A percentile compares a stretch with the other conserved stretches of the same genome.
Conservation (phyloP, 2,329 filamentous ascomycete species). For the Fusarium burgessii region DNA sequence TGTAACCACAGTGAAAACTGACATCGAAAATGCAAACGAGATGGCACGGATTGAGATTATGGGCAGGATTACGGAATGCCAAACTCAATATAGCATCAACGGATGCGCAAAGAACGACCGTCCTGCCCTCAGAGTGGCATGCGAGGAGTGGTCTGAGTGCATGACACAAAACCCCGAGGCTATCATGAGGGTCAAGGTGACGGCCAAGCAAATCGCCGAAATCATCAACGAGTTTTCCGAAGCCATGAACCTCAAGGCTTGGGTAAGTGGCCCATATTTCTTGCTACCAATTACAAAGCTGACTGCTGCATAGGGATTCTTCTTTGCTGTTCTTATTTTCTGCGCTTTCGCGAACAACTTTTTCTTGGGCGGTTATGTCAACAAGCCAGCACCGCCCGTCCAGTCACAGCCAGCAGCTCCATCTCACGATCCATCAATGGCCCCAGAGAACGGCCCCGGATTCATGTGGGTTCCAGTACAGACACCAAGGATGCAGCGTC, state of each 20-base stretch:
- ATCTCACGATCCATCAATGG: slow-evolving; percentile 43
- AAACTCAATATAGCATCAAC: slow-evolving; percentile 80
- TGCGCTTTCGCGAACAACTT: slow-evolving; percentile 65
- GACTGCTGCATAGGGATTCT: slow-evolving; percentile 58
- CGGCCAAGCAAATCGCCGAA: slow-evolving; percentile 87
- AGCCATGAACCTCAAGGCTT: slow-evolving; percentile 85
- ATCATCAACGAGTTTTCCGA: slow-evolving; percentile 96
- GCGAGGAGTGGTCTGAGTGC: slow-evolving; percentile 85
- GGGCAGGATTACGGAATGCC: slow-evolving; percentile 79
- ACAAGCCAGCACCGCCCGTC: slow-evolving; percentile 45
- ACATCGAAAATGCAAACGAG: slow-evolving; percentile 79
- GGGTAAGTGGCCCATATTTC: slow-evolving; percentile 56
- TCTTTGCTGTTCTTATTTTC: slow-evolving; percentile 62
- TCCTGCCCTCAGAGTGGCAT: slow-evolving; percentile 79
- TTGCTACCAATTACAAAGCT: slow-evolving; percentile 8
- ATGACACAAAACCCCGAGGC: slow-evolving; percentile 86
- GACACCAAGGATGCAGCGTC: slow-evolving; percentile 59
- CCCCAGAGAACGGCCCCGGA: slow-evolving; percentile 53
- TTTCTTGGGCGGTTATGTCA: slow-evolving; percentile 54
- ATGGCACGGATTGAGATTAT: slow-evolving; percentile 76
- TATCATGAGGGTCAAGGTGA: slow-evolving; percentile 83
- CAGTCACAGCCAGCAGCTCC: slow-evolving; percentile 39
- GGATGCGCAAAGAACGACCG: slow-evolving; percentile 74
- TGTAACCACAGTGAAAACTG: slow-evolving; percentile 76
- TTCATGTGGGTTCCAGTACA: slow-evolving; percentile 65